These are phyloP conservation scores for Amanita exitialis DNA, from an alignment of 768 basidiomycete genomes.

Conservation along the genomic window DNA sequence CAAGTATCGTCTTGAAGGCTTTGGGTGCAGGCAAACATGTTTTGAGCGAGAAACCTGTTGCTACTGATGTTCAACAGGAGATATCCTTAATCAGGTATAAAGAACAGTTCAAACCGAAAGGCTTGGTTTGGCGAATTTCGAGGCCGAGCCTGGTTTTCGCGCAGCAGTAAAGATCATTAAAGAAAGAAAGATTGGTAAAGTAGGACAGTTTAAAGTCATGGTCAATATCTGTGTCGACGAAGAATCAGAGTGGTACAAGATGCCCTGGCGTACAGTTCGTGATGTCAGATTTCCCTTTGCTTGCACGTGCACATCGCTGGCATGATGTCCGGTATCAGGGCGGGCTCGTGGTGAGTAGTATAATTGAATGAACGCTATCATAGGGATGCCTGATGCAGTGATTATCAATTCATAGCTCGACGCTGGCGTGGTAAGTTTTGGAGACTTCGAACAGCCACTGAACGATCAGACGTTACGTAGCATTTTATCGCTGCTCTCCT, in stretches of 20 bases:
- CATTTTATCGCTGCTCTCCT: too few species aligned
- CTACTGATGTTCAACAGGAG: conserved; percentile 55
- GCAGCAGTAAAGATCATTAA: conserved; percentile 37
- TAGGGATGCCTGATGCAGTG: too few species aligned
- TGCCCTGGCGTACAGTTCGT: conserved; percentile 85
- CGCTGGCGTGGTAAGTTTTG: too few species aligned
- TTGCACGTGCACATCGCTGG: too few species aligned
- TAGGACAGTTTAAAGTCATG: conserved; percentile 54
- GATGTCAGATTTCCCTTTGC: too few species aligned
- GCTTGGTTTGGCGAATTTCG: conserved; percentile 72
- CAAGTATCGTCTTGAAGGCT: too few species aligned
- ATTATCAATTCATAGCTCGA: too few species aligned
- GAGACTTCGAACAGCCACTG: too few species aligned
- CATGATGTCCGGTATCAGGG: too few species aligned
- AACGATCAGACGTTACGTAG: too few species aligned
- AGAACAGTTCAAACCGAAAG: conserved; percentile 56
- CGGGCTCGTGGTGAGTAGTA: too few species aligned
- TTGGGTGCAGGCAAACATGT: conserved; percentile 91
- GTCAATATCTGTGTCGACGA: conserved; percentile 45
- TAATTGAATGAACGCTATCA: too few species aligned
- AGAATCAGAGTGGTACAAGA: conserved; percentile 69
- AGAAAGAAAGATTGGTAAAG: conserved; percentile 60
- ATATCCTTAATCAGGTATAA: conserved; percentile 60
- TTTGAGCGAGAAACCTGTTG: conserved; percentile 82
- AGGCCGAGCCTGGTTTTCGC: conserved; percentile 51